phyloP scores from a whole-genome alignment of 192 early-diverging fungal genomes.

The Blastocladiella britannica region DNA sequence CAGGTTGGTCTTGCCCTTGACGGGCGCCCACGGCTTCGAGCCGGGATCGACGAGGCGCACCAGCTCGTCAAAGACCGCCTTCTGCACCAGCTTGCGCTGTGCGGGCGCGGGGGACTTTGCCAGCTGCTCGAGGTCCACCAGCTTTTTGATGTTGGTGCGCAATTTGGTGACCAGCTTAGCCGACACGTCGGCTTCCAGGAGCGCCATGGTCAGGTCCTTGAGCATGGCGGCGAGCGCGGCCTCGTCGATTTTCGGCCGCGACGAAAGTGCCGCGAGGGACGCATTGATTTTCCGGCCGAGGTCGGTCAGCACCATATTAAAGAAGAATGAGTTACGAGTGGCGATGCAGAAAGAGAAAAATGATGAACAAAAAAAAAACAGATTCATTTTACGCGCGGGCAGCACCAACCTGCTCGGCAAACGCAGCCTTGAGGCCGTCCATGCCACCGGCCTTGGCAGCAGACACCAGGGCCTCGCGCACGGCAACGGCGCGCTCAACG shows the following conservation, averaged over 20 bases:
- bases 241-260: slow-evolving; percentile 72
- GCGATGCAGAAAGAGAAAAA: too few relatives aligned
- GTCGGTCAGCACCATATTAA: slow-evolving; percentile 68
- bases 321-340: neutral
- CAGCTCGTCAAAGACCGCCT: slow-evolving; percentile 78
- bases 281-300: slow-evolving; percentile 70
- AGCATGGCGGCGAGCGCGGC: slow-evolving; percentile 59
- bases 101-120: slow-evolving; percentile 9
- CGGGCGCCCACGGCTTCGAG: slow-evolving; percentile 56
- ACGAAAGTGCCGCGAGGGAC: slow-evolving; percentile 57
- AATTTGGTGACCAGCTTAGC: slow-evolving; percentile 61
- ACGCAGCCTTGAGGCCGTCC: neutral
- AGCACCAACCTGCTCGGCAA: neutral
- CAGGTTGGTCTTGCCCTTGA: slow-evolving; percentile 61
- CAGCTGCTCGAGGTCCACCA: slow-evolving; percentile 62
- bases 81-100: neutral
- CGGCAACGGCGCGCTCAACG: neutral
- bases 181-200: slow-evolving; percentile 83
- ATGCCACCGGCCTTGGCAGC: neutral
- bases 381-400: neutral
- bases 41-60: slow-evolving; percentile 67
- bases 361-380: neutral
- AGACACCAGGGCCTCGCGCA: neutral
- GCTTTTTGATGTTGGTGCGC: slow-evolving; percentile 64
- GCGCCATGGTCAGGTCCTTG: slow-evolving; percentile 66